Base-by-base conservation (phyloP, 108 stramenopile species). In the Discostella pseudostelligera region DNA sequence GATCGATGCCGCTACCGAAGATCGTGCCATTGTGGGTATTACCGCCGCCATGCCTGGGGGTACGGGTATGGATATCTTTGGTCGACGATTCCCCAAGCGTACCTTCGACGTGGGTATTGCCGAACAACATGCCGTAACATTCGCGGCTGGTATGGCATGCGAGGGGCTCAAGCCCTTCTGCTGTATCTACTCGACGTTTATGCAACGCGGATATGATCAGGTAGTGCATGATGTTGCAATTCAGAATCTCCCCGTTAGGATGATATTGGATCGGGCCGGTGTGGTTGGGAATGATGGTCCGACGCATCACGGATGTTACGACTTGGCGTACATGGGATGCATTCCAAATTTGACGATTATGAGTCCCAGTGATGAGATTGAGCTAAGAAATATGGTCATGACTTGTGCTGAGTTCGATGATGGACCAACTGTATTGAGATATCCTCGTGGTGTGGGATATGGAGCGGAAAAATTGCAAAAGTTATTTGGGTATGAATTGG, bases 21-120 rank as follows among this genome's bases (percentile, higher is more conserved):
- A 98, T 74, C 84, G 93, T 13, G 69, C 83, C 25, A 77, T 98
- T 62, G 93, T 96, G 10, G 97, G 96, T 45, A 98, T 98, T 71
- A 98, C 97, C 25, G 97, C 97, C 21, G 97, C 97, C 62, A 98
- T 98, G 97, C 97, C 97, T 1, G 97, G 97, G 24, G 97, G 97
- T 14, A 98, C 97, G 0, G 97, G 97, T 43, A 96, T 98, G 96
- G 97, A 98, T 69, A 95, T 96, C 65, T 98, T 98, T 50, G 97
- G 97, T 10, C 78, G 95, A 20, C 83, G 96, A 14, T 96, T 96
- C 62, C 97, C 97, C 67, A 96, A 96, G 80, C 82, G 96, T 13
- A 98, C 96, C 13, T 98, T 87, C 75, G 97, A 98, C 77, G 97
- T 98, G 20, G 97, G 97, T 48, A 98, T 98, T 70, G 97, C 97